A percentile compares a stretch with the other conserved stretches of the same genome.
phyloP scores from a whole-genome alignment of 2,329 filamentous ascomycete genomes.

The Pyrenophora seminiperda region DNA sequence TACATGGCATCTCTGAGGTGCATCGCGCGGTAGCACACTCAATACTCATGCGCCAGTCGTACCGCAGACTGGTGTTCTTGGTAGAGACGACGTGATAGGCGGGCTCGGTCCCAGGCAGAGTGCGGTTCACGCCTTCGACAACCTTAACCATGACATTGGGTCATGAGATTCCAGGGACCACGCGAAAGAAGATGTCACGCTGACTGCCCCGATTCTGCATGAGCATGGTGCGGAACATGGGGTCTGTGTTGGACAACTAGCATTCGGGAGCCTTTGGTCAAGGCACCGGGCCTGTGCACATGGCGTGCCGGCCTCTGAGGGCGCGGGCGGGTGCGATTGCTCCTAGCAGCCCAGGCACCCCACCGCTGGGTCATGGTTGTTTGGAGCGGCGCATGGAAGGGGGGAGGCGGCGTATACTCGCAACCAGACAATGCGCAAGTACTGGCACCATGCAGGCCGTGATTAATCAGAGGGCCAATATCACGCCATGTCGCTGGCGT shows the following conservation, averaged over 20 bases:
- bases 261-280: conserved; percentile 20
- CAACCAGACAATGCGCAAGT: conserved; percentile 10
- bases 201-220: conserved; percentile 24
- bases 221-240: conserved; percentile 28
- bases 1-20: conserved; percentile 30
- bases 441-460: conserved; percentile 9
- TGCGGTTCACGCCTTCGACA: conserved; percentile 37
- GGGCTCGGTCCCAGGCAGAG: conserved; percentile 21
- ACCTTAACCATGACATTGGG: conserved; percentile 45
- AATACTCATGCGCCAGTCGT: conserved; percentile 33
- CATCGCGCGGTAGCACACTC: conserved; percentile 32
- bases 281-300: conserved; percentile 11
- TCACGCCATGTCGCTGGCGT: conserved; percentile 9
- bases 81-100: conserved; percentile 16
- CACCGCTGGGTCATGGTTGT: conserved; percentile 6
- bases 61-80: conserved; percentile 24
- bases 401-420: conserved; percentile 1
- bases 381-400: conserved; percentile 8
- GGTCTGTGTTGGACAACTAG: conserved; percentile 35
- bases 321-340: conserved; percentile 16
- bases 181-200: conserved; percentile 22
- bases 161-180: conserved; percentile 41
- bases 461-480: conserved; percentile 8
- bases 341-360: conserved; percentile 7
- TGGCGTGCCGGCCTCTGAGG: conserved; percentile 5